Conservation (phyloP, 179 eudicot genomes). For the Heliamphora pulchella region DNA sequence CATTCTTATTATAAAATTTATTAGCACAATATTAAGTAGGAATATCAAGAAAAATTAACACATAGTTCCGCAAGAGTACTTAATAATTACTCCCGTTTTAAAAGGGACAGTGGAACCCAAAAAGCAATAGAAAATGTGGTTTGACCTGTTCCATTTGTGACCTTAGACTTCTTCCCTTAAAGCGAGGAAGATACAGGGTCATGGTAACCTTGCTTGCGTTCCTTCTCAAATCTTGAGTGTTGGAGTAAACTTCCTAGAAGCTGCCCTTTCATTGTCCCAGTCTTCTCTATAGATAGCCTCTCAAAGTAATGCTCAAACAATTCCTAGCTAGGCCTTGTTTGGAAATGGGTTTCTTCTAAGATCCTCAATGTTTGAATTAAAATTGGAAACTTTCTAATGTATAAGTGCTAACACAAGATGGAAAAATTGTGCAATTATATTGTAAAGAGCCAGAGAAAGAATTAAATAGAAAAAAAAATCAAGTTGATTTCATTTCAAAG, state of each 20-base stretch:
- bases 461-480: too few species aligned
- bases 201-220: background rate
- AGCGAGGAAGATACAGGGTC: background rate
- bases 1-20: too few species aligned
- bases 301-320: background rate
- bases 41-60: too few species aligned
- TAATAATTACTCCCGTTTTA: too few species aligned
- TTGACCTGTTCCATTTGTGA: constrained; percentile 8
- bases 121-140: background rate
- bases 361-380: background rate
- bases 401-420: too few species aligned
- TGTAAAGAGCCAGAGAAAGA: too few species aligned
- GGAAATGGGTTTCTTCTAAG: background rate
- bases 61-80: too few species aligned
- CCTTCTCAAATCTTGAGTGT: background rate
- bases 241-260: background rate
- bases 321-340: background rate
- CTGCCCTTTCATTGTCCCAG: background rate
- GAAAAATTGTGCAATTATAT: too few species aligned
- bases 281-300: background rate
- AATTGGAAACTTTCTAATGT: background rate
- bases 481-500: too few species aligned
- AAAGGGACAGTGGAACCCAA: background rate
- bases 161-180: background rate
- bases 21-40: too few species aligned